Percentiles rank a stretch among this genome's conserved stretches.
phyloP scores from a whole-genome alignment of 2,329 filamentous ascomycete species.

The Aspergillus aculeatus region DNA sequence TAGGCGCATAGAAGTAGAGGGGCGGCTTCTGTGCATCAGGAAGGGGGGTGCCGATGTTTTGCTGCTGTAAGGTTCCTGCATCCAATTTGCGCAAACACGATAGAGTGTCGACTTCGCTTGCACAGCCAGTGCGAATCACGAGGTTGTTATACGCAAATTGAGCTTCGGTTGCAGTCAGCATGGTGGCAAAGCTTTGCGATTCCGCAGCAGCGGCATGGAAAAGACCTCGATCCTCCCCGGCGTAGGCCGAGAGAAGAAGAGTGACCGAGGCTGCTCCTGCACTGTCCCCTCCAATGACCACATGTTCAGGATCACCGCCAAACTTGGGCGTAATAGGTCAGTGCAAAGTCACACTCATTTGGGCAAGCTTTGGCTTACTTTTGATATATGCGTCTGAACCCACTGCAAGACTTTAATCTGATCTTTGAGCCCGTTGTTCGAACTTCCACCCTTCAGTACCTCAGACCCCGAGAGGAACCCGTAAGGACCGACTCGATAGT shows the following conservation, averaged over 20 bases:
- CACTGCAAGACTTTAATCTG: slow-evolving; percentile 68
- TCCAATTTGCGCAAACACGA: slow-evolving; percentile 51
- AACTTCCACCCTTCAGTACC: slow-evolving; percentile 48
- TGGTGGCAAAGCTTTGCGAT: slow-evolving; percentile 53
- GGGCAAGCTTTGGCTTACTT: slow-evolving; percentile 31
- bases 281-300: slow-evolving; percentile 67
- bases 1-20: slow-evolving; percentile 53
- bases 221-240: slow-evolving; percentile 47
- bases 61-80: slow-evolving; percentile 44
- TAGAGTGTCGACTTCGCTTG: slow-evolving; percentile 40
- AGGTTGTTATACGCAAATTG: slow-evolving; percentile 56
- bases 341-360: neutral
- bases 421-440: slow-evolving; percentile 70
- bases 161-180: slow-evolving; percentile 49
- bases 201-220: slow-evolving; percentile 56
- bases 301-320: slow-evolving; percentile 66
- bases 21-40: slow-evolving; percentile 46
- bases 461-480: slow-evolving; percentile 67
- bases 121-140: slow-evolving; percentile 50
- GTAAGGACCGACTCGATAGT: slow-evolving; percentile 73
- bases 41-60: slow-evolving; percentile 48
- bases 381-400: slow-evolving; percentile 64
- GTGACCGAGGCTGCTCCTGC: slow-evolving; percentile 66
- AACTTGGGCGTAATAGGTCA: slow-evolving; percentile 48
- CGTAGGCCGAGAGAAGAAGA: slow-evolving; percentile 60